A percentile compares a stretch with the other conserved stretches of the same genome.
These are phyloP conservation scores for Blastobotrys illinoisensis DNA, from an alignment of 1,139 yeast genomes.

Conservation along the genomic window DNA sequence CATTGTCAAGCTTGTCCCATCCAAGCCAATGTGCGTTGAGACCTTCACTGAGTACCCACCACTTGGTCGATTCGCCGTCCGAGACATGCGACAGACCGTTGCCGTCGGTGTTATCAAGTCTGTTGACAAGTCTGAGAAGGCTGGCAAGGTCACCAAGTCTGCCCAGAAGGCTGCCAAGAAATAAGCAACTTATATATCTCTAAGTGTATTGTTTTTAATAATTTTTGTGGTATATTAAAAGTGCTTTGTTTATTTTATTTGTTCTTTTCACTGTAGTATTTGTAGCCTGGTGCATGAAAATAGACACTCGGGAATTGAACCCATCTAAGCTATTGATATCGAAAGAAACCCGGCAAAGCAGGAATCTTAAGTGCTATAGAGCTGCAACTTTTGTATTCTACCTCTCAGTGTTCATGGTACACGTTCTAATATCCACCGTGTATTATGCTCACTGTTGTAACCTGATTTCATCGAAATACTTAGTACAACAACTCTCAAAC, in stretches of 20 bases:
- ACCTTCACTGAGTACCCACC: conserved; percentile 97
- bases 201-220: conserved; percentile 2
- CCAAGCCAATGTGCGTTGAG: conserved; percentile 98
- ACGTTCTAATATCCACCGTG: no score
- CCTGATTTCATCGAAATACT: no score
- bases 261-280: background rate
- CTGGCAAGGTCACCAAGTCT: conserved; percentile 99
- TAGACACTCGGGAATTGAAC: no score
- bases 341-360: no score
- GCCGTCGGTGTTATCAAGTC: conserved; percentile 99
- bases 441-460: no score
- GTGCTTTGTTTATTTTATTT: background rate
- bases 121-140: conserved; percentile 90
- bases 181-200: conserved; percentile 42
- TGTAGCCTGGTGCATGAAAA: no score
- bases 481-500: no score
- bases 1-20: conserved; percentile 83
- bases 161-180: conserved; percentile 98
- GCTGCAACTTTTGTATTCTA: no score
- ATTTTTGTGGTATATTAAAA: conserved; percentile 7
- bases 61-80: conserved; percentile 98
- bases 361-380: no score
- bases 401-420: no score
- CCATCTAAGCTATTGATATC: no score
- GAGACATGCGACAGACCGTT: conserved; percentile 99